These are phyloP conservation scores for Microcyclospora pomicola DNA, from an alignment of 2,329 filamentous ascomycete species.

Conservation along the genomic window DNA sequence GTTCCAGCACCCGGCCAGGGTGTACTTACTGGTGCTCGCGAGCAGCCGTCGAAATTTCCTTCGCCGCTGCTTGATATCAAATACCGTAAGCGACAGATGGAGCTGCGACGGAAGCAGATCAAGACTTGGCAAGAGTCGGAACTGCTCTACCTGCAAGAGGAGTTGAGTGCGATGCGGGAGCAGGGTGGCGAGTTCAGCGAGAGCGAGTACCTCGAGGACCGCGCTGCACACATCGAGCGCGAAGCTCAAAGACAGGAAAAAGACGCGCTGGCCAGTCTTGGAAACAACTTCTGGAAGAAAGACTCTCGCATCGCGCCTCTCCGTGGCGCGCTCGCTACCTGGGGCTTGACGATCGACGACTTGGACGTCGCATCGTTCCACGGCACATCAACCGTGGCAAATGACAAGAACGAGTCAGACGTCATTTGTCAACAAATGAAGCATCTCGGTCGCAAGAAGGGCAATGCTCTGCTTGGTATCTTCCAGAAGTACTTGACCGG, in stretches of 20 bases:
- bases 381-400: slow-evolving; percentile 94
- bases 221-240: slow-evolving; percentile 70
- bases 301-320: slow-evolving; percentile 88
- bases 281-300: slow-evolving; percentile 98
- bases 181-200: slow-evolving; percentile 63
- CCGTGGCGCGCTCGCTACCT: slow-evolving; percentile 88
- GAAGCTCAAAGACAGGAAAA: slow-evolving; percentile 85
- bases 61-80: slow-evolving; percentile 95
- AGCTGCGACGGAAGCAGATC: slow-evolving; percentile 86
- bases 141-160: slow-evolving; percentile 81
- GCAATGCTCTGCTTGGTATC: slow-evolving; percentile 88
- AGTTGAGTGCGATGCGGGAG: slow-evolving; percentile 79
- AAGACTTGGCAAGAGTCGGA: slow-evolving; percentile 95
- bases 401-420: slow-evolving; percentile 98
- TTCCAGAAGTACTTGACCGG: slow-evolving; percentile 99
- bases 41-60: slow-evolving; percentile 80
- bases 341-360: slow-evolving; percentile 95
- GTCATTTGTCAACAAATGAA: slow-evolving; percentile 93
- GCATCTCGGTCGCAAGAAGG: slow-evolving; percentile 89
- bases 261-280: slow-evolving; percentile 80
- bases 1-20: slow-evolving; percentile 93
- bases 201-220: slow-evolving; percentile 72
- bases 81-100: slow-evolving; percentile 88
- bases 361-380: slow-evolving; percentile 95
- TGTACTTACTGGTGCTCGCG: slow-evolving; percentile 88